Evolutionary conservation across 2,329 filamentous ascomycete species (phyloP), one percentile per base, ranked within the genome.

Genomic region (Phaeoacremonium minimum): DNA sequence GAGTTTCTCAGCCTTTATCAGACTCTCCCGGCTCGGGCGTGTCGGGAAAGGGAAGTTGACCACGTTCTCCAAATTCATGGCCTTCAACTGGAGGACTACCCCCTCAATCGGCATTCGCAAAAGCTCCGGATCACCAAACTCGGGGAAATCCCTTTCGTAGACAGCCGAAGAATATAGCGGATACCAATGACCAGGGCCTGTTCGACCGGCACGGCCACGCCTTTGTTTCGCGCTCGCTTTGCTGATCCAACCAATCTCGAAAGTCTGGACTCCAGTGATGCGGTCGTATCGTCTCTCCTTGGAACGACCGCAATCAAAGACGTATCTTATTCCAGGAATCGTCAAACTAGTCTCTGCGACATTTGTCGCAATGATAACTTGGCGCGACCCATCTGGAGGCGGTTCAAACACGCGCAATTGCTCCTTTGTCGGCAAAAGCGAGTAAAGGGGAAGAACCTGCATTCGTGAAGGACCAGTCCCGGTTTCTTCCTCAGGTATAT

Each of bases 341-440:
- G 93, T 98, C 56, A 98, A 73, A 76, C 87, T 94, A 0, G 93
- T 98, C 61, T 98, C 93, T 0, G 93, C 93, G 30, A 98, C 88
- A 60, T 98, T 98, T 30, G 93, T 98, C 1, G 93, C 89, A 28
- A 98, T 66, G 4, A 98, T 85, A 35, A 98, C 86, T 16, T 93
- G 75, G 7, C 93, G 80, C 7, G 85, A 85, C 13, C 85, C 86
- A 37, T 90, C 85, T 1, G 91, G 90, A 1, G 87, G 78, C 1
- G 83, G 73, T 45, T 95, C 84, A 50, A 98, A 98, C 8, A 98
- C 88, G 41, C 80, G 80, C 55, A 96, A 75, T 61, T 98, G 93
- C 51, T 97, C 89, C 47, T 82, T 84, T 3, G 90, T 95, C 0
- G 91, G 87, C 1, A 98, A 69, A 35, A 96, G 77, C 4, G 93